A percentile compares a stretch with the other conserved stretches of the same genome.
Conservation (phyloP, 441 rosid species). For the Gossypium gossypioides region DNA sequence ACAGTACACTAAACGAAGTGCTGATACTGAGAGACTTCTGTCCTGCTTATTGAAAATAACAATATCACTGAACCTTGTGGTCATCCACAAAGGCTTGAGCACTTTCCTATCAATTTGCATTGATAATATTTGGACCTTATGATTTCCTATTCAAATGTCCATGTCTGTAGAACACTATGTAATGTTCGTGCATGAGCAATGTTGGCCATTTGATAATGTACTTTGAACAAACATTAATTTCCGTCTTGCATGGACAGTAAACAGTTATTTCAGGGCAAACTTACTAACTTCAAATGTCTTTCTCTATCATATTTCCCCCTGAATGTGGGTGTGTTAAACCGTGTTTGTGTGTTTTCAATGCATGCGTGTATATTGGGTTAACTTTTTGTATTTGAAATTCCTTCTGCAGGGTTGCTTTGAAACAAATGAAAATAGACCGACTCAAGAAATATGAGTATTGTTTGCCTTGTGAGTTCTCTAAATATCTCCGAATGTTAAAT, state of each 20-base stretch:
- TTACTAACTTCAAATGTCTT: not conserved
- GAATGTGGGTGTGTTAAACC: not conserved
- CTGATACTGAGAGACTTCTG: not conserved
- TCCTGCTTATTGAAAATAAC: not conserved
- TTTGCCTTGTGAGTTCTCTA: slow-evolving; percentile 73
- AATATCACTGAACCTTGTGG: not conserved
- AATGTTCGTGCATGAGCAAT: not conserved
- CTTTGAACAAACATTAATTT: not conserved
- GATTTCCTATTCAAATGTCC: not conserved
- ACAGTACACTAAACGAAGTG: not conserved
- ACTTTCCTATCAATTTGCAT: not conserved
- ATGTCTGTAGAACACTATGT: not conserved
- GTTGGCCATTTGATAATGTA: not conserved
- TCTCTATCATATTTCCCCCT: not conserved
- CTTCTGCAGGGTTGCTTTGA: slow-evolving; percentile 72
- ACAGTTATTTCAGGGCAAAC: not conserved
- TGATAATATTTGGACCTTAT: not conserved
- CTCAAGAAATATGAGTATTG: slow-evolving; percentile 83
- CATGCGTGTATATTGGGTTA: not conserved
- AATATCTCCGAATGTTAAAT: slow-evolving; percentile 1
- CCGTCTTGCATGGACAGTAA: not conserved
- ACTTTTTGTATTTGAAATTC: slow-evolving; percentile 6
- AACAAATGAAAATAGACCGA: slow-evolving; percentile 74
- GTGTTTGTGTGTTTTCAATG: not conserved
- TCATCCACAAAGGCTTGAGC: not conserved